These are phyloP conservation scores for Starmerella riodocensis DNA, from an alignment of 805 yeast species.

Conservation along the genomic window DNA sequence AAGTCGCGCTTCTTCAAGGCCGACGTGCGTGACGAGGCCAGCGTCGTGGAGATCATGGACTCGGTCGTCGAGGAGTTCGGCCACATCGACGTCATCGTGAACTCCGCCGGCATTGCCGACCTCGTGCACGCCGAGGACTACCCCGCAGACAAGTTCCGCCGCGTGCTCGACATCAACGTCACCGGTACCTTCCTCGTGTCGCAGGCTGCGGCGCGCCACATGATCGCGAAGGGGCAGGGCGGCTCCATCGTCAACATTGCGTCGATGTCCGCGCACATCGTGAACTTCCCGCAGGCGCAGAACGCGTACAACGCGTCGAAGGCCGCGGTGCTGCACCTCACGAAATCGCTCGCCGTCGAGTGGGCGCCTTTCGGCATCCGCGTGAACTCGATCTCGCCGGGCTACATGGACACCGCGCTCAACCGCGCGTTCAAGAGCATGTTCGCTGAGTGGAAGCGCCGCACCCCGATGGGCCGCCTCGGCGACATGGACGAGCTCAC, in stretches of 20 bases:
- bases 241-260: slow-evolving; percentile 55
- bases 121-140: slow-evolving; percentile 57
- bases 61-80: slow-evolving; percentile 43
- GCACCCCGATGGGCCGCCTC: slow-evolving; percentile 54
- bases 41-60: slow-evolving; percentile 40
- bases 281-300: slow-evolving; percentile 63
- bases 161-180: slow-evolving; percentile 50
- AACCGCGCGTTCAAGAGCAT: slow-evolving; percentile 44
- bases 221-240: slow-evolving; percentile 41
- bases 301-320: slow-evolving; percentile 58
- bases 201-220: slow-evolving; percentile 53
- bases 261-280: slow-evolving; percentile 59
- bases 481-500: slow-evolving; percentile 61
- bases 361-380: slow-evolving; percentile 59
- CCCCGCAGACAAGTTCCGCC: slow-evolving; percentile 50
- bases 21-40: slow-evolving; percentile 42
- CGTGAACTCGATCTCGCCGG: slow-evolving; percentile 56
- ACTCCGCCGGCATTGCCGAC: slow-evolving; percentile 58
- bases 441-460: slow-evolving; percentile 45
- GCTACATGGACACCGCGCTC: slow-evolving; percentile 58
- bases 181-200: slow-evolving; percentile 55
- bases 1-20: slow-evolving; percentile 50
- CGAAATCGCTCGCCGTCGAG: slow-evolving; percentile 55
- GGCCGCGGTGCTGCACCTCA: slow-evolving; percentile 58
- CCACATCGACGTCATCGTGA: slow-evolving; percentile 42